Percentiles rank a stretch among this genome's conserved stretches.
Conservation (phyloP, 2,329 filamentous ascomycete genomes). For the Curvularia lunata region DNA sequence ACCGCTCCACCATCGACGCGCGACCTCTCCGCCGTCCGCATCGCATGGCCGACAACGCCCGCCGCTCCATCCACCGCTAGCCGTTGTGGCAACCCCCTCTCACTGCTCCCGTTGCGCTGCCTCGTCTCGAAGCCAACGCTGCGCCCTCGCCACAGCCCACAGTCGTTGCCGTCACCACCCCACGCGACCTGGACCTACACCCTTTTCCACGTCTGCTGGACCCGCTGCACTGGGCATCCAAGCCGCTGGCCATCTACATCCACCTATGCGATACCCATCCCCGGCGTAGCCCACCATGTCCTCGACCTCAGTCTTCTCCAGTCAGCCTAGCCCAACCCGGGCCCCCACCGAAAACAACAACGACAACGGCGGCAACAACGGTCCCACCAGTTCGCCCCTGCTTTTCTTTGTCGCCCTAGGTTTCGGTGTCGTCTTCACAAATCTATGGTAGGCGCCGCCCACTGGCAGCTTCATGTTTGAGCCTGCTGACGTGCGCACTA, state of each 20-base stretch:
- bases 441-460: constrained; percentile 74
- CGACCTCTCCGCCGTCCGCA: constrained; percentile 18
- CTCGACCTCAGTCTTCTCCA: constrained; percentile 11
- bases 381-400: constrained; percentile 73
- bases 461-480: constrained; percentile 1
- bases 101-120: constrained; percentile 13
- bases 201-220: constrained; percentile 14
- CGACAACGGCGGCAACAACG: constrained; percentile 48
- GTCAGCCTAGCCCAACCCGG: constrained; percentile 4
- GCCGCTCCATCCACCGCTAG: constrained; percentile 25
- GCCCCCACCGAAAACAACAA: constrained; percentile 25
- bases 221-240: background rate
- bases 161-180: constrained; percentile 35
- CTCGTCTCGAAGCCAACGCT: background rate
- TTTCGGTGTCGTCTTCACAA: constrained; percentile 98
- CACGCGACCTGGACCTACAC: background rate
- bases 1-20: constrained; percentile 8
- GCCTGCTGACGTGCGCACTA: constrained; percentile 51
- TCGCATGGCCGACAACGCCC: constrained; percentile 34
- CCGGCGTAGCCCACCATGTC: constrained; percentile 18
- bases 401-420: constrained; percentile 95
- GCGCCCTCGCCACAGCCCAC: constrained; percentile 31
- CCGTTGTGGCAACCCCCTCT: constrained; percentile 23
- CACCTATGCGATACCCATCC: constrained; percentile 18
- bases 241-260: constrained; percentile 2